Evolutionary conservation across 345 rosid genomes (phyloP).

Genomic region (Pistacia integerrima): DNA sequence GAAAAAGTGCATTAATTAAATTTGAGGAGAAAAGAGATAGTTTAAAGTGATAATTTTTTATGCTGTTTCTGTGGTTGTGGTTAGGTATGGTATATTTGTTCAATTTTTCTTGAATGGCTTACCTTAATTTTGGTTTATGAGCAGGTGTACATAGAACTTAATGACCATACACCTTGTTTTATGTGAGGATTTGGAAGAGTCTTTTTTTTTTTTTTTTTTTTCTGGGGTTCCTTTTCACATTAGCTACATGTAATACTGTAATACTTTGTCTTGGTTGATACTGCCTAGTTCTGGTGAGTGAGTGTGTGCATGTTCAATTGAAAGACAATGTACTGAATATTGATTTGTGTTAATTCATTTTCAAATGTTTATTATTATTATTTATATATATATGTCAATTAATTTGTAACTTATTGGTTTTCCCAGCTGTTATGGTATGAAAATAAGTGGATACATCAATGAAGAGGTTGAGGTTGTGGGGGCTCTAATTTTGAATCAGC

Average conservation of each 20-base stretch:
- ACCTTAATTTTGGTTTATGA: conserved; percentile 12
- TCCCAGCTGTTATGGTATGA: neutral
- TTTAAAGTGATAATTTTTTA: conserved; percentile 5
- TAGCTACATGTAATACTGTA: conserved; percentile 13
- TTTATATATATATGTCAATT: neutral
- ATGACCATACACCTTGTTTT: conserved; percentile 22
- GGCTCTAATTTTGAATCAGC: neutral
- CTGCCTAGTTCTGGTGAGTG: conserved; percentile 22
- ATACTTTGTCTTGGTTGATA: conserved; percentile 23
- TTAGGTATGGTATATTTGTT: neutral
- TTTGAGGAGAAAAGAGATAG: neutral
- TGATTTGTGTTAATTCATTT: conserved; percentile 3
- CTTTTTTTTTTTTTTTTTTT: neutral
- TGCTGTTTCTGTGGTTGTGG: conserved; percentile 2
- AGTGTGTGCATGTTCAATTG: conserved; percentile 22
- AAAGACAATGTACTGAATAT: conserved; percentile 19
- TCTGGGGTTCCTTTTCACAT: neutral
- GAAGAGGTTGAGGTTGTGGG: neutral
- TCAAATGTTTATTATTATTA: neutral
- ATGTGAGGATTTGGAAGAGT: conserved; percentile 14
- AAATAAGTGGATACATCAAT: neutral
- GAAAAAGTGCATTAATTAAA: conserved; percentile 46
- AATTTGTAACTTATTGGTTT: neutral
- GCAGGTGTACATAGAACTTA: conserved; percentile 31
- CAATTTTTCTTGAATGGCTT: neutral